Evolutionary conservation across 768 basidiomycete species (phyloP), one percentile per base, ranked within the genome.

Genomic region (Fibroporia radiculosa): DNA sequence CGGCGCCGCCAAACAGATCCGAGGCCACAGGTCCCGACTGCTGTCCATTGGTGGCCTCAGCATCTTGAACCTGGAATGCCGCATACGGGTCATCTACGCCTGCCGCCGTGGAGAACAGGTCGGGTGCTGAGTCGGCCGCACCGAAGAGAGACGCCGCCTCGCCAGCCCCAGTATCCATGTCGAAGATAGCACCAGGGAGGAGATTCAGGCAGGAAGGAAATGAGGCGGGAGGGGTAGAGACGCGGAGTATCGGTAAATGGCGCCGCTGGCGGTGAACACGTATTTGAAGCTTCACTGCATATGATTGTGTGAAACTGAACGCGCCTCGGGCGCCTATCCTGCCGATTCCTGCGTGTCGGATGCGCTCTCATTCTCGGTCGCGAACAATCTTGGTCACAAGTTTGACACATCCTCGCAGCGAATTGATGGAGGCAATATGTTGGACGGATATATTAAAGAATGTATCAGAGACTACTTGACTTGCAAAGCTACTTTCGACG

Each of bases 71-170:
- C 18, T 20, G 8, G 24, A 12, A 43, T 34, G 48, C 36, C 32
- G 44, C 13, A 27, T 29, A 39, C 25, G 54, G 25, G 20, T 45
- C 43, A 37, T 53, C 52, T 27, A 48, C 51, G 32, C 49, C 50
- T 13, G 52, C 31, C 20, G 56, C 51, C 42, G 49, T 47, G n/a
- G 66, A 55, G 40, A 74, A 69, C 31, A 64, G 65, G 50, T 68
- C 70, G 8, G 63, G 66, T 26, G 63, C 47, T 16, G 76, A 57
- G 57, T 86, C 82, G 25, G 76, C 75, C 42, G 75, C 65, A 49
- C 79, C 84, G 69, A 91, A 91, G 36, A 91, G 81, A 46, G 84
- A 80, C 41, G 86, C 82, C 27, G 88, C 88, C 53, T 84, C 80
- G 69, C 87, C 84, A 45, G 82, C 77, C 7, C 28, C 18, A 53